Conservation (phyloP, 768 basidiomycete genomes). For the Termitomyces sp. region DNA sequence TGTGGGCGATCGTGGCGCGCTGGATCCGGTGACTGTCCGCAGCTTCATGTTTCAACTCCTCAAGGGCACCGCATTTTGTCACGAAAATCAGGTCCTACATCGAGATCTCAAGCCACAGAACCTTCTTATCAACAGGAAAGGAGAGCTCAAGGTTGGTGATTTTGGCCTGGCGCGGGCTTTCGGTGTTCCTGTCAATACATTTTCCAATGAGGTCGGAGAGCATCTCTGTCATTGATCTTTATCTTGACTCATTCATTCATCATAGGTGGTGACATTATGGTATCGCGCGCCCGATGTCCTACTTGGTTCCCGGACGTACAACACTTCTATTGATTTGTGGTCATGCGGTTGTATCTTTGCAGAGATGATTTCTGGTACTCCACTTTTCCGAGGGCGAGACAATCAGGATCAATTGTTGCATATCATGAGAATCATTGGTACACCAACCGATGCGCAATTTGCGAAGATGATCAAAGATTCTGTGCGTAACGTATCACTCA, state of each 20-base stretch:
- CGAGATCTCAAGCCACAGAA: conserved; percentile 99
- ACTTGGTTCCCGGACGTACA: conserved; percentile 94
- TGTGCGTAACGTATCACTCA: conserved; percentile 37
- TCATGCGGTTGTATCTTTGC: conserved; percentile 99
- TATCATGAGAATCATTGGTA: conserved; percentile 96
- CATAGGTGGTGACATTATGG: conserved; percentile 94
- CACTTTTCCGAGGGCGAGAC: conserved; percentile 93
- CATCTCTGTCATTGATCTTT: not conserved
- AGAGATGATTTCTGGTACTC: conserved; percentile 98
- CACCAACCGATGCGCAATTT: conserved; percentile 83
- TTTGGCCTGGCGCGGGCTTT: conserved; percentile 97
- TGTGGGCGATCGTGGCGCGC: conserved; percentile 91
- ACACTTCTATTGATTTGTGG: conserved; percentile 98
- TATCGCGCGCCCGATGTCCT: conserved; percentile 98
- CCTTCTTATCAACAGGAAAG: conserved; percentile 93
- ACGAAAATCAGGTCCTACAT: conserved; percentile 97
- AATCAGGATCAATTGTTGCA: conserved; percentile 97
- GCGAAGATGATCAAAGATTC: conserved; percentile 88
- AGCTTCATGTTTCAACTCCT: conserved; percentile 98
- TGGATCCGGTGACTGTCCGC: conserved; percentile 85
- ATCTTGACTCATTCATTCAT: conserved; percentile 1
- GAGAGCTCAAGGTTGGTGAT: conserved; percentile 95
- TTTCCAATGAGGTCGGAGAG: conserved; percentile 83
- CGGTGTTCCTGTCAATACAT: conserved; percentile 98
- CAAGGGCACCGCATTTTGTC: conserved; percentile 96